phyloP scores from a whole-genome alignment of 2,329 filamentous ascomycete species.

The Beauveria brongniartii region DNA sequence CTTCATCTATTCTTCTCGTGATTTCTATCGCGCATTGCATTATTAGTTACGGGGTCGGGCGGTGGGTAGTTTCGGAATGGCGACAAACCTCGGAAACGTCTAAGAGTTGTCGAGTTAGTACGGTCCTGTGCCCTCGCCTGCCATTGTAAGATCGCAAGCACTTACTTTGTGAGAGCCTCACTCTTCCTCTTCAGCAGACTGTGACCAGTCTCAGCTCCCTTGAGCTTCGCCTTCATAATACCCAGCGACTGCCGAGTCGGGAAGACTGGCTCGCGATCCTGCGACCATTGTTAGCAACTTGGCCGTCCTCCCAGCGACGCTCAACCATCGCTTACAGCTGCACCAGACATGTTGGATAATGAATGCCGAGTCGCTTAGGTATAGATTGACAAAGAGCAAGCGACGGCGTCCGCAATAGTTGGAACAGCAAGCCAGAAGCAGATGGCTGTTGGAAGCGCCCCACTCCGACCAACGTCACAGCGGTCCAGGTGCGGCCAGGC shows the following conservation, averaged over 20 bases:
- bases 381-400: conserved; percentile 6
- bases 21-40: conserved; percentile 56
- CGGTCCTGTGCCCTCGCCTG: neutral
- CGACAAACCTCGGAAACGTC: conserved; percentile 72
- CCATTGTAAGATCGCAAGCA: conserved; percentile 11
- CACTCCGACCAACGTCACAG: conserved; percentile 8
- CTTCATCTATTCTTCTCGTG: conserved; percentile 93
- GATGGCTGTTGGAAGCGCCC: neutral
- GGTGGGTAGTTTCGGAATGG: neutral
- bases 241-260: conserved; percentile 94
- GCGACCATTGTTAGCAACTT: neutral
- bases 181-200: conserved; percentile 95
- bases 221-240: conserved; percentile 96
- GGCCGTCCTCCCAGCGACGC: too few species aligned
- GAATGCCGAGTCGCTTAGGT: neutral
- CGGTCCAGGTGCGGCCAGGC: neutral
- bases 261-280: conserved; percentile 96
- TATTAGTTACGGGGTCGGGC: conserved; percentile 5
- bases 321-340: conserved; percentile 25
- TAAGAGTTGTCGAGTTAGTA: conserved; percentile 26
- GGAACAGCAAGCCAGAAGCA: neutral
- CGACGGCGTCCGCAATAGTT: neutral
- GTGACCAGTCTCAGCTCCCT: conserved; percentile 85
- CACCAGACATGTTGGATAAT: conserved; percentile 28
- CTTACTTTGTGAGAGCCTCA: conserved; percentile 92